Conservation (phyloP, 805 yeast species). For the Metschnikowia anglica region DNA sequence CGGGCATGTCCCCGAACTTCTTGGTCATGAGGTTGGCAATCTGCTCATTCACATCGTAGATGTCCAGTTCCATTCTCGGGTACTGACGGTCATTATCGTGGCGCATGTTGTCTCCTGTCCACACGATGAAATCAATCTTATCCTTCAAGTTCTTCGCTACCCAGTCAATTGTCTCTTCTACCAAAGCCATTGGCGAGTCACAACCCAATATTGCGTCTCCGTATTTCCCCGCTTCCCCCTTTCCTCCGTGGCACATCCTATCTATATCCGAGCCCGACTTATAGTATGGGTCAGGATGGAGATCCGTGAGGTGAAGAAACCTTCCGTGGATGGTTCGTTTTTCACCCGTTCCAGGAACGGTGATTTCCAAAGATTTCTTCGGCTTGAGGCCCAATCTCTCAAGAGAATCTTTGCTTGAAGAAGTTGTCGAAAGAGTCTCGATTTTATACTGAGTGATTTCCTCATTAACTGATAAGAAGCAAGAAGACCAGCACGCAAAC, state of each 20-base stretch:
- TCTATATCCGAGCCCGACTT: conserved; percentile 49
- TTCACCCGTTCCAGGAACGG: conserved; percentile 21
- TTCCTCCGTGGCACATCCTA: conserved; percentile 57
- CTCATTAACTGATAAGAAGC: not conserved
- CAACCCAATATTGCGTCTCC: conserved; percentile 80
- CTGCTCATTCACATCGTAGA: conserved; percentile 63
- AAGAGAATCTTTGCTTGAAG: not conserved
- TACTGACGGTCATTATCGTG: conserved; percentile 75
- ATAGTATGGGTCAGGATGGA: conserved; percentile 79
- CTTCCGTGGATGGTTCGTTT: conserved; percentile 58
- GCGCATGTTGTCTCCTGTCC: conserved; percentile 90
- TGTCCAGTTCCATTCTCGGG: conserved; percentile 74
- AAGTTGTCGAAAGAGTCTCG: conserved; percentile 1
- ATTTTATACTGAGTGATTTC: conserved; percentile 1
- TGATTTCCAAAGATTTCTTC: conserved; percentile 29
- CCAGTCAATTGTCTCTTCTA: conserved; percentile 68
- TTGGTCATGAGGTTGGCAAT: conserved; percentile 54
- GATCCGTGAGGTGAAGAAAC: conserved; percentile 81
- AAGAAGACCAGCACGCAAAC: conserved; percentile 2
- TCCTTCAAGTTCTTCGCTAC: conserved; percentile 60
- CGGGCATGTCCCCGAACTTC: conserved; percentile 50
- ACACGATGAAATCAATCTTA: conserved; percentile 78
- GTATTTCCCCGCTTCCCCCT: conserved; percentile 58
- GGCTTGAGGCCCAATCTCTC: conserved; percentile 34
- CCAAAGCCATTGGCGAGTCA: conserved; percentile 66